Evolutionary conservation across 257 asterid species (phyloP).

Genomic region (Solanum clarkiae): DNA sequence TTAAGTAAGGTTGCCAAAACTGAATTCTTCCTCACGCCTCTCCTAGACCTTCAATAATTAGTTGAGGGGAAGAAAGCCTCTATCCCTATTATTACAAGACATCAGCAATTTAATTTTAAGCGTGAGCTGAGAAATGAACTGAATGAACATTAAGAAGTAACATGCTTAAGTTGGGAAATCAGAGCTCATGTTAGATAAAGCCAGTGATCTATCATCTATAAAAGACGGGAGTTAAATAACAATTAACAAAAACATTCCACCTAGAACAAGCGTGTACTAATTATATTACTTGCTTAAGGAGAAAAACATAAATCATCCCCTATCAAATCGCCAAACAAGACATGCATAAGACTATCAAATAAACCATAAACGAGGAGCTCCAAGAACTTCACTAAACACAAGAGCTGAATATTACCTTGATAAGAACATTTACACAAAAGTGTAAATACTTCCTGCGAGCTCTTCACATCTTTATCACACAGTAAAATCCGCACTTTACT

Average conservation of each 20-base stretch:
- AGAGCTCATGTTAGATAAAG: not conserved
- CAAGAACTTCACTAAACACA: not conserved
- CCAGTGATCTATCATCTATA: not conserved
- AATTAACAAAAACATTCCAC: not conserved
- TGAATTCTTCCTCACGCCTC: not conserved
- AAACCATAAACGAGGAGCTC: not conserved
- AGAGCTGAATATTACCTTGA: constrained; percentile 46
- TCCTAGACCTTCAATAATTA: not conserved
- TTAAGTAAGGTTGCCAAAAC: not conserved
- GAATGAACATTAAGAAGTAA: not conserved
- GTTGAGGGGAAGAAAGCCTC: not conserved
- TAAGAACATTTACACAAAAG: constrained; percentile 81
- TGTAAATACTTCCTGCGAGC: constrained; percentile 56
- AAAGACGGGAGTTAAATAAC: not conserved
- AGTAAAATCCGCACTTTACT: constrained; percentile 83
- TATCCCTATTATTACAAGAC: not conserved
- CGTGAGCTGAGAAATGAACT: not conserved
- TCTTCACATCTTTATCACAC: constrained; percentile 72
- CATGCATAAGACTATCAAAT: not conserved
- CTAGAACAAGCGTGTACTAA: not conserved
- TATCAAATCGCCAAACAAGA: not conserved
- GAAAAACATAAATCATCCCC: not conserved
- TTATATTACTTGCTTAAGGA: not conserved
- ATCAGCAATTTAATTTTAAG: not conserved
- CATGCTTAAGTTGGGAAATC: not conserved